Evolutionary conservation across 1,139 yeast genomes (phyloP), one percentile per base, ranked within the genome.

Genomic region (Hemisphaericaspora xylofermentans): DNA sequence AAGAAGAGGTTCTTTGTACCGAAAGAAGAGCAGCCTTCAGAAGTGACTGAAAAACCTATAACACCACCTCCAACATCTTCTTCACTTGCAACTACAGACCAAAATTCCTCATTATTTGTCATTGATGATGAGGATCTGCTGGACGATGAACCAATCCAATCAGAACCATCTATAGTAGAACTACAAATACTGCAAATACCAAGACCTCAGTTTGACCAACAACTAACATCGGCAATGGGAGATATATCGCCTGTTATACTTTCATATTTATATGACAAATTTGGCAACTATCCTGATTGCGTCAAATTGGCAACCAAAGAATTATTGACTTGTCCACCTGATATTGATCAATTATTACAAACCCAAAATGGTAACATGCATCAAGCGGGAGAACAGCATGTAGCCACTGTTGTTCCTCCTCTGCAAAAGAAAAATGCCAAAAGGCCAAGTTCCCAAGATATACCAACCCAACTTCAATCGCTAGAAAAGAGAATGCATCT

Each of bases 281-380:
- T 58, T 46, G 49, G 54, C 36, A 44, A 49, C 24, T 45, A 49
- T 13, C 57, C 61, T 1, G 56, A 64, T 43, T 51, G 54, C 26
- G 48, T 66, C 6, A 51, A 57, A 26, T 49, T 56, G 17, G 68
- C 74, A 3, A 48, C 66, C 9, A 56, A 61, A 33, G 64, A 63
- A 35, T 58, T 63, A 39, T 55, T 65, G n/a, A 45, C 49, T 12
- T 41, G 43, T 25, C 50, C 50, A 8, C 49, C 50, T 8, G 48
- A 44, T 27, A 24, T 44, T 10, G 48, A 47, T 26, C 35, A 43
- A n/a, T 29, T 44, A 25, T 35, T 24, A 24, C 28, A 29, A 7
- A 21, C 38, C 15, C 22, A 25, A 4, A 24, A 39, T 10, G 43
- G 4, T 2, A 14, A 15, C 8, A 34, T 31, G 50, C 52, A 4